phyloP scores from a whole-genome alignment of 352 stramenopile species.

The Phytopythium kandeliae region DNA sequence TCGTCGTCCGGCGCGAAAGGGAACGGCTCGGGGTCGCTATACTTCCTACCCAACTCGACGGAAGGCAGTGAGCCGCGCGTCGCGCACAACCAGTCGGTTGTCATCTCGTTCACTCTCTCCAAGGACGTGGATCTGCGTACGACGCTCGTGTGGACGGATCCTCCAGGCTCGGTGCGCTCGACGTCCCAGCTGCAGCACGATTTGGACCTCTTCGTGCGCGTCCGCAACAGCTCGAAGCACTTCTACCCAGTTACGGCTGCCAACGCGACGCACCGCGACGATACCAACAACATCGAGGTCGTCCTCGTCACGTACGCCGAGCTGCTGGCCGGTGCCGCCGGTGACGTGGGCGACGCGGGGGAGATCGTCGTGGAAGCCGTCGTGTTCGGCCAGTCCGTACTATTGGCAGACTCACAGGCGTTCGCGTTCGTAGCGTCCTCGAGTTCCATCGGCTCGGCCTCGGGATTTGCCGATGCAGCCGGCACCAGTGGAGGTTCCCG shows the following conservation, averaged over 20 bases:
- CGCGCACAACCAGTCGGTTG: slow-evolving; percentile 42
- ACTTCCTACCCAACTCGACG: slow-evolving; percentile 75
- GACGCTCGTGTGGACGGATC: slow-evolving; percentile 80
- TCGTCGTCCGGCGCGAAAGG: background rate
- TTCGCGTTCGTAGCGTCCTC: slow-evolving; percentile 81
- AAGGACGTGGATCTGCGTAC: slow-evolving; percentile 54
- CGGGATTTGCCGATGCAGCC: slow-evolving; percentile 16
- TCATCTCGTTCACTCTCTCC: slow-evolving; percentile 68
- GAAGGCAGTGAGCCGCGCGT: slow-evolving; percentile 52
- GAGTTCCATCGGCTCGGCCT: slow-evolving; percentile 59
- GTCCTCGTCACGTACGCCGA: slow-evolving; percentile 67
- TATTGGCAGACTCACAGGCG: slow-evolving; percentile 44
- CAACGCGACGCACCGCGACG: slow-evolving; percentile 43
- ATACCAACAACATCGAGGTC: slow-evolving; percentile 85
- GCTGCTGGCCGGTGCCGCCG: slow-evolving; percentile 33
- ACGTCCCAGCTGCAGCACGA: slow-evolving; percentile 72
- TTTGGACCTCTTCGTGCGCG: slow-evolving; percentile 60
- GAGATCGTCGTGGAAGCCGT: slow-evolving; percentile 73
- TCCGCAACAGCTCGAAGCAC: slow-evolving; percentile 44
- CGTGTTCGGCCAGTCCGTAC: slow-evolving; percentile 56
- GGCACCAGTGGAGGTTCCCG: too few relatives aligned
- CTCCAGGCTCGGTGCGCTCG: slow-evolving; percentile 52
- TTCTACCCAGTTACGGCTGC: slow-evolving; percentile 61
- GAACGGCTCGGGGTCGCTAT: slow-evolving; percentile 29
- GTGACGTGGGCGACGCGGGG: slow-evolving; percentile 26